phyloP scores from a whole-genome alignment of 208 protist genomes.

The Trypanosoma melophagium region DNA sequence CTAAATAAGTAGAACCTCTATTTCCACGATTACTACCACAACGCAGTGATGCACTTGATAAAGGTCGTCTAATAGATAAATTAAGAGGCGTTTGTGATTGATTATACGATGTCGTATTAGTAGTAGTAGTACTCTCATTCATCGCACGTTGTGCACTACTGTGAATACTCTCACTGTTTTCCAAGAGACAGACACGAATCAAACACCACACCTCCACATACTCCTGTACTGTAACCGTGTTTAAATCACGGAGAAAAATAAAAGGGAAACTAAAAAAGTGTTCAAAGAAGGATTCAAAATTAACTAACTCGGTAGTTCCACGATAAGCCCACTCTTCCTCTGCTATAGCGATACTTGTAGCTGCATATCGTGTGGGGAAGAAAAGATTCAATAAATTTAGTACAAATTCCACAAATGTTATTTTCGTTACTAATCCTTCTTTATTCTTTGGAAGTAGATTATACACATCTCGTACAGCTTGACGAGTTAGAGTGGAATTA shows the following conservation, averaged over 20 bases:
- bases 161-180: slow-evolving; percentile 17
- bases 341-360: slow-evolving; percentile 64
- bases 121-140: background rate
- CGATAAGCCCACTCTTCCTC: slow-evolving; percentile 88
- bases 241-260: slow-evolving; percentile 72
- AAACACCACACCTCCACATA: slow-evolving; percentile 82
- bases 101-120: no score
- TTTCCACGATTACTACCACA: no score
- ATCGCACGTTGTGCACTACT: background rate
- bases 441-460: slow-evolving; percentile 53
- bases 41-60: no score
- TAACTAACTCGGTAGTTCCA: slow-evolving; percentile 69
- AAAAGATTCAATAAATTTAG: slow-evolving; percentile 79
- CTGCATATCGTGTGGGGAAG: slow-evolving; percentile 60
- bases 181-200: slow-evolving; percentile 70
- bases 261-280: slow-evolving; percentile 83
- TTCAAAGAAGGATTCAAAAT: slow-evolving; percentile 77
- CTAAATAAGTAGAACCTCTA: background rate
- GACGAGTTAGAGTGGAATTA: slow-evolving; percentile 37
- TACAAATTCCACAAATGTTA: slow-evolving; percentile 70
- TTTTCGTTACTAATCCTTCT: slow-evolving; percentile 58
- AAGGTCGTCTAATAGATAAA: no score
- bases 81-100: no score
- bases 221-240: slow-evolving; percentile 45
- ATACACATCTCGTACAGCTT: slow-evolving; percentile 74